These are phyloP conservation scores for Dothiorella sarmentorum DNA, from an alignment of 2,329 filamentous ascomycete genomes.

Conservation along the genomic window DNA sequence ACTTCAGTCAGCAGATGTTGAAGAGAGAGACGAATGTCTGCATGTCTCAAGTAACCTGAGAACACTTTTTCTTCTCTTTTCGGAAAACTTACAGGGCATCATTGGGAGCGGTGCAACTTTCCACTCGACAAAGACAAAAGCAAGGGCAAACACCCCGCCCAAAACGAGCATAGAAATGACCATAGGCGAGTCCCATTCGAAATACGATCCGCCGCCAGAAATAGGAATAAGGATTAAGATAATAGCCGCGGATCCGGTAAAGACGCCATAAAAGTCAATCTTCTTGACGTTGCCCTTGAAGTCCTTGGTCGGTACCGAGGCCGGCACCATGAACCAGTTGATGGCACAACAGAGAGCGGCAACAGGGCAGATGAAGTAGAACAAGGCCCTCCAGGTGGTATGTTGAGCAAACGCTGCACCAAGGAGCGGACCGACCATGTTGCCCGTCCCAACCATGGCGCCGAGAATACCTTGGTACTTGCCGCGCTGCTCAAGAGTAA, in stretches of 20 bases:
- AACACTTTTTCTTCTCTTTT: too few species aligned
- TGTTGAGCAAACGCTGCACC: constrained; percentile 33
- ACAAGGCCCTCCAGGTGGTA: constrained; percentile 47
- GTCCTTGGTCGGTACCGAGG: constrained; percentile 47
- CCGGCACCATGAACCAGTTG: constrained; percentile 47
- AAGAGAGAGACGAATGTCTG: too few species aligned
- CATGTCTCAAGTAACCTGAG: too few species aligned
- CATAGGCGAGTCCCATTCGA: constrained; percentile 55
- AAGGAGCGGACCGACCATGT: constrained; percentile 30
- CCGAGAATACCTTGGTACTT: constrained; percentile 36
- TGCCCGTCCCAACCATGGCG: constrained; percentile 28
- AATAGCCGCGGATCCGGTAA: constrained; percentile 54
- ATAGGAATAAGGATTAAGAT: constrained; percentile 62
- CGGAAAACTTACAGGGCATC: constrained; percentile 44
- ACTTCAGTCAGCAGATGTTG: neutral
- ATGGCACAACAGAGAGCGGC: constrained; percentile 27
- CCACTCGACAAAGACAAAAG: constrained; percentile 56
- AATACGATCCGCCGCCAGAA: constrained; percentile 58
- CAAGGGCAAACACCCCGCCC: constrained; percentile 44
- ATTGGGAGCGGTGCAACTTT: constrained; percentile 56
- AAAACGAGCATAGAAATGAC: constrained; percentile 58
- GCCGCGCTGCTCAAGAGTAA: constrained; percentile 46
- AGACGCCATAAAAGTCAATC: constrained; percentile 58
- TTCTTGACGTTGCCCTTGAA: constrained; percentile 49
- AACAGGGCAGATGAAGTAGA: constrained; percentile 39